Base-by-base conservation (phyloP, 352 stramenopile species). In the Pythium vanterpoolii region DNA sequence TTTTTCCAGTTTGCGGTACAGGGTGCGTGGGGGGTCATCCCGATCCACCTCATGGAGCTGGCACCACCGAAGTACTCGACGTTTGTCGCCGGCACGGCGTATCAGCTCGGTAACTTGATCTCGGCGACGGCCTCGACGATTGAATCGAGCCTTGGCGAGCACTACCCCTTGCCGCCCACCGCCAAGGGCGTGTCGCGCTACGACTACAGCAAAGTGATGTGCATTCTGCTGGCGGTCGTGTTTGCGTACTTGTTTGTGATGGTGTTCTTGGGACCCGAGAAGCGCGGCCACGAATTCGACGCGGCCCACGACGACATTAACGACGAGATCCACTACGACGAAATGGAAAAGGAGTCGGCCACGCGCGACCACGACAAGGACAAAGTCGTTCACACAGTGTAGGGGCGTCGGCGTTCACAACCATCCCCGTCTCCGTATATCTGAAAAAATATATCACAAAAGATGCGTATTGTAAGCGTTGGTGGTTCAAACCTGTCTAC, bases 1-100 rank as follows among this genome's bases (percentile, higher is more conserved):
- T 78, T 80, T 50, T 53, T 75, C 36, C 74, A 83, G 60, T 76
- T 77, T 49, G 78, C 67, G 39, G 68, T 86, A 6, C 73, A 86
- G 28, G 73, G 73, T 11, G 76, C 76, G 31, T 83, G 71, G 73
- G 76, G 76, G 24, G 76, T 86, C 23, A 77, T 83, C 39, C 74
- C 74, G 19, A 83, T 83, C 36, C 71, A 83, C 60, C 60, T 86
- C 18, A 79, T 86, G 69, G 76, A 86, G 60, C 57, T 86, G 10
- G 76, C 76, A 13, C 76, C 76, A 30, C 73, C 76, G 10, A 77
- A 71, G 1, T 86, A 83, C 69, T 72, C 57, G 30, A 68, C 73
- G 0, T 77, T 86, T 30, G 48, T 86, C 31, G 66, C 77, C 13
- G 76, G 76, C 16, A 83, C 76, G 3, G 55, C 69, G 0, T 86